Evolutionary conservation across 108 stramenopile genomes (phyloP).

Genomic region (Nannochloropsis granulata): DNA sequence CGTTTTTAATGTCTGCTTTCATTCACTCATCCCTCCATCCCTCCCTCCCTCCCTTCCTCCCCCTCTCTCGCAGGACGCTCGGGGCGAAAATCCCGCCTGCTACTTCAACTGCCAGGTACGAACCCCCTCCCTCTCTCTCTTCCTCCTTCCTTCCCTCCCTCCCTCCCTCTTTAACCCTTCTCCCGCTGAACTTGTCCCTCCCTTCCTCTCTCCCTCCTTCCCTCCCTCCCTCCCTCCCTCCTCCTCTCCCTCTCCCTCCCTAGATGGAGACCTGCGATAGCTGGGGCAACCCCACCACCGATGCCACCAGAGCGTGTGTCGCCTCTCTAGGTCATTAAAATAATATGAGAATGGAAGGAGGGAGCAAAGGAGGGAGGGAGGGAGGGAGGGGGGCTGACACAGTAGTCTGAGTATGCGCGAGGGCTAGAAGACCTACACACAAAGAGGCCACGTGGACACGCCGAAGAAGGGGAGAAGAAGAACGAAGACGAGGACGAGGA

Average conservation of each 20-base stretch:
- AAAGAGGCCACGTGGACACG: too few relatives aligned
- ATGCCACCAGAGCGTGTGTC: too few relatives aligned
- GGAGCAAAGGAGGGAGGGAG: too few relatives aligned
- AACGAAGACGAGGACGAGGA: too few relatives aligned
- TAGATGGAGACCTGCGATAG: background rate
- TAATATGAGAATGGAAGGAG: too few relatives aligned
- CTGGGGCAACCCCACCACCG: background rate
- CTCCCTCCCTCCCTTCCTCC: background rate
- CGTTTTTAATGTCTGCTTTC: too few relatives aligned
- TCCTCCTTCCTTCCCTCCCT: background rate
- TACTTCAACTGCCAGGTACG: background rate
- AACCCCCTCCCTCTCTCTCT: background rate
- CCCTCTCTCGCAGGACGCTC: background rate
- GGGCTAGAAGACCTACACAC: too few relatives aligned
- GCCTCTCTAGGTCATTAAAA: too few relatives aligned
- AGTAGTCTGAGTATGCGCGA: too few relatives aligned
- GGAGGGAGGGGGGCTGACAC: too few relatives aligned
- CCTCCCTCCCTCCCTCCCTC: background rate
- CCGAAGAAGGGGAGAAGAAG: too few relatives aligned
- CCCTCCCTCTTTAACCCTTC: background rate
- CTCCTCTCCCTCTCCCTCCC: background rate
- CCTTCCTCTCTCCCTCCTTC: background rate
- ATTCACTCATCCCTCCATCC: background rate
- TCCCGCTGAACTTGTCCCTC: background rate
- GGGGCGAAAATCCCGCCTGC: background rate